Evolutionary conservation across 2,329 filamentous ascomycete species (phyloP), one percentile per base, ranked within the genome.

Genomic region (Venturia effusa): DNA sequence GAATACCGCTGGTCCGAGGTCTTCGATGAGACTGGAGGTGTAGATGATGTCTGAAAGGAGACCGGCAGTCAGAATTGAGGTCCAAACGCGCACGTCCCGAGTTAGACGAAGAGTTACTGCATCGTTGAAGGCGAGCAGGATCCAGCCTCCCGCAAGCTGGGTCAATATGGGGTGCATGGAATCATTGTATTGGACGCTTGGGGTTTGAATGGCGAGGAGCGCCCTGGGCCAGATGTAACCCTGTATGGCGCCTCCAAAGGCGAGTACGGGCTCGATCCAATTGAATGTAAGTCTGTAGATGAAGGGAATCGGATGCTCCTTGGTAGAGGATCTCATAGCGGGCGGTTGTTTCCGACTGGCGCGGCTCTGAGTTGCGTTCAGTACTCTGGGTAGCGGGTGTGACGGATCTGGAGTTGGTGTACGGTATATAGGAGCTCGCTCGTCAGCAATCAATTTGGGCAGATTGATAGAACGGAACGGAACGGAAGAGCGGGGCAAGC

Each of bases 91-190:
- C 15, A 45, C 34, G 57, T 64, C 62, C 19, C 54, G 10, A 24
- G 57, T 61, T 1, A 32, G 19, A 40, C 57, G 62, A 27, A 64
- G 57, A 13, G 43, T 45, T n/a, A 64, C 43, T 7, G 62, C 54
- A 13, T 64, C 55, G 55, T 41, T 41, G 51, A 63, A 63, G n/a
- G 57, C 39, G 54, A 64, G 54, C 1, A 64, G 37, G 34, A 48
- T 15, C 62, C 62, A 64, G 57, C 37, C 55, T 30, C 62, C 62
- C 7, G 62, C 43, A 39, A 43, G 34, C 62, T 64, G 62, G 11
- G 57, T 61, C 11, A 34, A 45, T 11, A 64, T 41, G 4, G 51
- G 51, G 30, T 34, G 51, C 51, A 57, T 57, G 11, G 61, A 54
- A 34, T 59, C 43, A 24, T 57, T 17, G 41, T 63, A 63, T 24